Conservation (phyloP, 306 rosid species). For the Macrotyloma uniflorum region DNA sequence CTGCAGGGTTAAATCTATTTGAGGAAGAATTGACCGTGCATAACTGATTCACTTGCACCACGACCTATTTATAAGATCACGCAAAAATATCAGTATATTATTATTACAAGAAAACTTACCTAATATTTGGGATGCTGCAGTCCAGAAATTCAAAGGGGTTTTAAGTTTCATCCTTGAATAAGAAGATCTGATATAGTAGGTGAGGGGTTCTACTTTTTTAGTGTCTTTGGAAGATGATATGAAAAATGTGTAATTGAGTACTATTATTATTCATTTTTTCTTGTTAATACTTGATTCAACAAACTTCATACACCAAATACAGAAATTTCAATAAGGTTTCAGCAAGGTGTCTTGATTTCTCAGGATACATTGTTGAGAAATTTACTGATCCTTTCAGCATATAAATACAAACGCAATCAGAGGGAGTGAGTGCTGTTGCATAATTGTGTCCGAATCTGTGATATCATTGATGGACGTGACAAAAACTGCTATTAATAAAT, state of each 20-base stretch:
- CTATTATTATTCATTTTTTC: neutral
- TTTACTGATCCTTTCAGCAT: neutral
- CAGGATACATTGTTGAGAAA: neutral
- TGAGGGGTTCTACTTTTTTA: neutral
- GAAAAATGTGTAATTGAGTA: neutral
- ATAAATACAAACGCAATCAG: neutral
- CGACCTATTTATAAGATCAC: conserved; percentile 43
- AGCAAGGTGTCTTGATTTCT: neutral
- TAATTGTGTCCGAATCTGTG: neutral
- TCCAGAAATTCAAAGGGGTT: neutral
- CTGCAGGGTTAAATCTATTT: conserved; percentile 57
- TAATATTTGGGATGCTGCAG: neutral
- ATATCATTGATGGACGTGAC: neutral
- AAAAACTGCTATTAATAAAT: neutral
- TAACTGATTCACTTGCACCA: conserved; percentile 51
- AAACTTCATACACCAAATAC: neutral
- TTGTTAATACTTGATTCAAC: neutral
- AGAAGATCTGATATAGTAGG: neutral
- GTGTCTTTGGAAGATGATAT: neutral
- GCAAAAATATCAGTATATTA: neutral
- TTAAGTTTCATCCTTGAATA: neutral
- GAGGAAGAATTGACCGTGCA: conserved; percentile 49
- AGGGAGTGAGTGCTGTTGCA: neutral
- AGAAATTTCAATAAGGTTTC: neutral
- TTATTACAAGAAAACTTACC: neutral